These are phyloP conservation scores for Ceratocystis alfenasii DNA, from an alignment of 2,329 filamentous ascomycete genomes.

Conservation along the genomic window DNA sequence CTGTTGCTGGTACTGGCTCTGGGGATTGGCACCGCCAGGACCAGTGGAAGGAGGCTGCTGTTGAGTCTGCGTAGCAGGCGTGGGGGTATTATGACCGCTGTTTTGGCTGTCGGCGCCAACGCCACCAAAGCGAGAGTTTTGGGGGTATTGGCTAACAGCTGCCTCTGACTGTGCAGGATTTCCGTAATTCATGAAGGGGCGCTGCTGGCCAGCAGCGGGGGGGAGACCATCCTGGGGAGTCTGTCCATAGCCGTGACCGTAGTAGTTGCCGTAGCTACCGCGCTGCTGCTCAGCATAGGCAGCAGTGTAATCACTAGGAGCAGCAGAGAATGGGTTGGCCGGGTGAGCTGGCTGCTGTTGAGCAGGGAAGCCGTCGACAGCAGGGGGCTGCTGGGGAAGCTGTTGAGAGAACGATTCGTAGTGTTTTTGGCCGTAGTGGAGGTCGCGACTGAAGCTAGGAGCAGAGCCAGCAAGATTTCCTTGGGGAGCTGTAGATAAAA, in stretches of 20 bases:
- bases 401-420: slow-evolving; percentile 51
- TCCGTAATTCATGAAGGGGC: slow-evolving; percentile 66
- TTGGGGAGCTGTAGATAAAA: slow-evolving; percentile 5
- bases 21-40: slow-evolving; percentile 27
- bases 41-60: slow-evolving; percentile 32
- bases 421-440: slow-evolving; percentile 43
- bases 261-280: slow-evolving; percentile 61
- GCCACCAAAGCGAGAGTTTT: slow-evolving; percentile 52
- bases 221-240: slow-evolving; percentile 62
- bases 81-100: slow-evolving; percentile 84
- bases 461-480: slow-evolving; percentile 12
- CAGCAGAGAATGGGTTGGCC: slow-evolving; percentile 58
- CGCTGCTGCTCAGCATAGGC: slow-evolving; percentile 72
- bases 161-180: slow-evolving; percentile 47
- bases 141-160: slow-evolving; percentile 53
- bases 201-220: slow-evolving; percentile 27
- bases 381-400: slow-evolving; percentile 37
- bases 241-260: slow-evolving; percentile 44
- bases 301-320: slow-evolving; percentile 65
- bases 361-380: slow-evolving; percentile 30
- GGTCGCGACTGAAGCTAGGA: slow-evolving; percentile 18
- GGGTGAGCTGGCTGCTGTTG: slow-evolving; percentile 45
- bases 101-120: slow-evolving; percentile 59
- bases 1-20: slow-evolving; percentile 44
- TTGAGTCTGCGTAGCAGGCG: slow-evolving; percentile 53